These are phyloP conservation scores for Geotrichum bryndzae DNA, from an alignment of 1,139 yeast species.

Conservation along the genomic window DNA sequence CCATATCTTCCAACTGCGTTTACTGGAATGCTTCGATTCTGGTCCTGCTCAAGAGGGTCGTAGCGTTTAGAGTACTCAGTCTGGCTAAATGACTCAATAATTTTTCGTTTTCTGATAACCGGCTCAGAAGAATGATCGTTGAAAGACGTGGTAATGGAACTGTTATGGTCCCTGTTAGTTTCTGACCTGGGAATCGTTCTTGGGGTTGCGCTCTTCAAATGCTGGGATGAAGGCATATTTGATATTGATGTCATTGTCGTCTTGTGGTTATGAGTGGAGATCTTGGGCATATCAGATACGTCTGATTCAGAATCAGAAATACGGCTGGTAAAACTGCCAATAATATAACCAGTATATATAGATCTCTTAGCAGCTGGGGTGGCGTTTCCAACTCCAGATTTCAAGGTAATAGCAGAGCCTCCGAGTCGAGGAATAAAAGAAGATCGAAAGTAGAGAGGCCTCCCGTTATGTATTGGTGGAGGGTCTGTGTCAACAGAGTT, in stretches of 20 bases:
- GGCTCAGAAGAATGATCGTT: neutral
- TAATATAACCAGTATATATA: neutral
- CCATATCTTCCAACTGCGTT: neutral
- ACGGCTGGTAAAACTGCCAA: neutral
- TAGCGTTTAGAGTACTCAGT: neutral
- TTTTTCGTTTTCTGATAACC: neutral
- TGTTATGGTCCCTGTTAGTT: neutral
- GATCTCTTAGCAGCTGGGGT: neutral
- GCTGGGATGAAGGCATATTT: neutral
- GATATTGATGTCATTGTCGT: neutral
- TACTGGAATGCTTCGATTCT: neutral
- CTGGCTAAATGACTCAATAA: neutral
- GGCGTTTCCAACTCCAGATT: neutral
- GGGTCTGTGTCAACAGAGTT: neutral
- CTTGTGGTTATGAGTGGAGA: neutral
- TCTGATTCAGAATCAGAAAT: neutral
- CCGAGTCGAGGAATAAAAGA: neutral
- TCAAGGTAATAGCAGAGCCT: neutral
- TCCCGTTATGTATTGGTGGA: neutral
- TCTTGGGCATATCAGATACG: neutral
- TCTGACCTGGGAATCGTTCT: neutral
- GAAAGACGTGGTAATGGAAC: too few relatives aligned
- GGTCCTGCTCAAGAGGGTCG: neutral
- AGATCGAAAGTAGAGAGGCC: conserved; percentile 1
- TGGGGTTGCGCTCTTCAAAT: neutral